Conservation (phyloP, 73 alveolate species). For the Paramecium sexaurelia region DNA sequence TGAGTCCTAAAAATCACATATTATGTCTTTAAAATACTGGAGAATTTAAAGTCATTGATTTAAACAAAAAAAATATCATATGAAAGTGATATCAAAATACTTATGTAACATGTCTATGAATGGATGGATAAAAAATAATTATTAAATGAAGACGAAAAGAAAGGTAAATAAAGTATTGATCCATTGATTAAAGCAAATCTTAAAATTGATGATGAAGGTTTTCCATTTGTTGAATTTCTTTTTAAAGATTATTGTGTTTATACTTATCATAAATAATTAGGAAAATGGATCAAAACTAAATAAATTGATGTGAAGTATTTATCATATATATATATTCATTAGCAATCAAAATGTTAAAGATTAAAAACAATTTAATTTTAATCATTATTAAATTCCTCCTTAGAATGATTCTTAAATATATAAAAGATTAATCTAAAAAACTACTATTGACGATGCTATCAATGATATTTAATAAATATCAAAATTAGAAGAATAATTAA, state of each 20-base stretch:
- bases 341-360: background rate
- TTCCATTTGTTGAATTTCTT: constrained; percentile 41
- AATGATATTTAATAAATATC: constrained; percentile 4
- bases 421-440: constrained; percentile 6
- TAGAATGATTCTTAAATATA: background rate
- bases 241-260: constrained; percentile 47
- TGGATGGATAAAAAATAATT: constrained; percentile 46
- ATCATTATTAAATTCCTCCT: background rate
- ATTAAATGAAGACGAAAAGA: constrained; percentile 31
- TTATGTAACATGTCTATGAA: constrained; percentile 19
- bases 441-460: constrained; percentile 22
- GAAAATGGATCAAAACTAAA: constrained; percentile 21
- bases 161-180: constrained; percentile 44
- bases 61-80: background rate
- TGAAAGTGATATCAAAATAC: constrained; percentile 53
- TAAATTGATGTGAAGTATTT: background rate
- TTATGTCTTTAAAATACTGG: constrained; percentile 52
- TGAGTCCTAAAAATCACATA: constrained; percentile 53
- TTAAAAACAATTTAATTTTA: background rate
- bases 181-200: constrained; percentile 40
- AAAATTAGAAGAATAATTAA: constrained; percentile 30
- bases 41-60: constrained; percentile 48
- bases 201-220: constrained; percentile 50
- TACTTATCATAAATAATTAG: background rate
- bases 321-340: background rate